Evolutionary conservation across 2,329 filamentous ascomycete genomes (phyloP).

Genomic region (Rhytidhysteron rufulum): DNA sequence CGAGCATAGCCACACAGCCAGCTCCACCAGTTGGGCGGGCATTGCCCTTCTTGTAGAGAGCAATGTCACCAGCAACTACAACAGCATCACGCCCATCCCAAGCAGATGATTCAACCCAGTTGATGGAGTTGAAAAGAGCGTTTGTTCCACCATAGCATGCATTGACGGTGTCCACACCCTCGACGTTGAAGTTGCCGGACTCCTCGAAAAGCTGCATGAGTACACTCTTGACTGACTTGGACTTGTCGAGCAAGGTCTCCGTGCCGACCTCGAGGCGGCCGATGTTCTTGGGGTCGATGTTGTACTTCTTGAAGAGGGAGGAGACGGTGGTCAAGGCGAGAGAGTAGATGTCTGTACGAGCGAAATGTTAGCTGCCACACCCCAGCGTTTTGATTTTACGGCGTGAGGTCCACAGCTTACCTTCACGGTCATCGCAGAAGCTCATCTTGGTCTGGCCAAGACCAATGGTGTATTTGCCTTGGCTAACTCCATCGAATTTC

Average conservation of each 20-base stretch:
- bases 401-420: no score
- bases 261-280: constrained; percentile 53
- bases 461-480: constrained; percentile 53
- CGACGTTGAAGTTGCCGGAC: constrained; percentile 51
- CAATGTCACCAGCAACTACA: constrained; percentile 52
- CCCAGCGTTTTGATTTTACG: no score
- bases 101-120: constrained; percentile 52
- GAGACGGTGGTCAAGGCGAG: constrained; percentile 50
- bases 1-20: constrained; percentile 52
- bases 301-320: constrained; percentile 51
- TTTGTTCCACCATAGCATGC: constrained; percentile 55
- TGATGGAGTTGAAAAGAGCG: constrained; percentile 51
- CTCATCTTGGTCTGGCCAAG: constrained; percentile 54
- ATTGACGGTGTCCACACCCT: constrained; percentile 52
- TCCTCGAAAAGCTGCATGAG: constrained; percentile 51
- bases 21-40: constrained; percentile 51
- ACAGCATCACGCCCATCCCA: constrained; percentile 53
- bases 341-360: constrained; percentile 48
- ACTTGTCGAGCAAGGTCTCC: constrained; percentile 54
- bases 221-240: constrained; percentile 53
- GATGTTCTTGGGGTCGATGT: constrained; percentile 48
- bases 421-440: constrained; percentile 54
- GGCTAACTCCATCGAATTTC: constrained; percentile 52
- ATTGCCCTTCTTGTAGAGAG: constrained; percentile 53
- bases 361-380: constrained; percentile 9